Evolutionary conservation across 306 rosid species (phyloP).

Genomic region (Senna siamea): DNA sequence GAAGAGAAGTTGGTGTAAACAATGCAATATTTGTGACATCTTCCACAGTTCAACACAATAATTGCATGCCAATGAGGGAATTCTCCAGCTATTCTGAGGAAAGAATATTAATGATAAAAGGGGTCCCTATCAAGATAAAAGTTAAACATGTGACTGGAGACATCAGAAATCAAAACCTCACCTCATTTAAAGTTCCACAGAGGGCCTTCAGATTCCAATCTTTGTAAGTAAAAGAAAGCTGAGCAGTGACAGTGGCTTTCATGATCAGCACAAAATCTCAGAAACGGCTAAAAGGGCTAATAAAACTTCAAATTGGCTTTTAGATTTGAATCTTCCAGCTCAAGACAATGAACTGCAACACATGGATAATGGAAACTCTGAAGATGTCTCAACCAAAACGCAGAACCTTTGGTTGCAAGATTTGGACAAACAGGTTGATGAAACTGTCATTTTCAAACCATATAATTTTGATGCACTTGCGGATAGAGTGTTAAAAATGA

Average conservation of each 20-base stretch:
- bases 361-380: conserved; percentile 40
- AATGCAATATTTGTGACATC: conserved; percentile 68
- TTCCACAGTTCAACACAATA: conserved; percentile 41
- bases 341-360: conserved; percentile 56
- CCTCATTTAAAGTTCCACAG: conserved; percentile 39
- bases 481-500: conserved; percentile 51
- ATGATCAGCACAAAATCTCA: conserved; percentile 50
- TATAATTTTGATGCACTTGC: conserved; percentile 72
- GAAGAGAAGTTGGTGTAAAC: conserved; percentile 79
- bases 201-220: conserved; percentile 44
- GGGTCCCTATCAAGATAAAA: conserved; percentile 57
- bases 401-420: conserved; percentile 72
- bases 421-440: conserved; percentile 55
- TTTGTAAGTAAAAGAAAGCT: conserved; percentile 75
- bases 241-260: conserved; percentile 47
- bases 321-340: conserved; percentile 92
- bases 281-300: conserved; percentile 70
- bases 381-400: conserved; percentile 49
- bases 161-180: conserved; percentile 44
- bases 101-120: conserved; percentile 53
- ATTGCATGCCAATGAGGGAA: conserved; percentile 35
- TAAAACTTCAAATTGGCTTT: conserved; percentile 52
- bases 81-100: conserved; percentile 69
- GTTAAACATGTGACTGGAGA: conserved; percentile 53
- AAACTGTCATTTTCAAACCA: conserved; percentile 70